These are phyloP conservation scores for Annona cherimola DNA, from an alignment of 164 flowering plant genomes.

Conservation along the genomic window DNA sequence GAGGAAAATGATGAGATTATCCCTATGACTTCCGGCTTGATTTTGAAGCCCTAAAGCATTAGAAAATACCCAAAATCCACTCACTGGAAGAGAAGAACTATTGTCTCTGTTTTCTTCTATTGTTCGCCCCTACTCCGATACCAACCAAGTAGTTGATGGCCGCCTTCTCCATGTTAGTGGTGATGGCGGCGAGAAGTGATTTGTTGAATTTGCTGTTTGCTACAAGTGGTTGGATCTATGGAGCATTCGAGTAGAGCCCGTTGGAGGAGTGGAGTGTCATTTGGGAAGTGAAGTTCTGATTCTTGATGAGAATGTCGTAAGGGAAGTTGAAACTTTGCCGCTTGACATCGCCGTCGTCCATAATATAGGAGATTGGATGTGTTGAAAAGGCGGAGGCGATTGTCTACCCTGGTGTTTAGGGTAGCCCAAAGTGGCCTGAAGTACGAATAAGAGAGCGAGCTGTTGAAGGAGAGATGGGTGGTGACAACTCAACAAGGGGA, in stretches of 20 bases:
- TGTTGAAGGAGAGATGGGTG: slow-evolving; percentile 58
- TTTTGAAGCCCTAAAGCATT: no score
- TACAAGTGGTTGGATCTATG: no score
- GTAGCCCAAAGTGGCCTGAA: slow-evolving; percentile 60
- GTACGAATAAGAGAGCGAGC: slow-evolving; percentile 49
- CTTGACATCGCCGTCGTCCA: slow-evolving; percentile 14
- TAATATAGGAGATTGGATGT: slow-evolving; percentile 51
- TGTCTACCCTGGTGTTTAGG: slow-evolving; percentile 27
- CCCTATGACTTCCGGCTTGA: no score
- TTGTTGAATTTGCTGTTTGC: no score
- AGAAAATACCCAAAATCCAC: no score
- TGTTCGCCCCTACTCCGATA: no score
- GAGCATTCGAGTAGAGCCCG: slow-evolving; percentile 34
- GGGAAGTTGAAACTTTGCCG: slow-evolving; percentile 91
- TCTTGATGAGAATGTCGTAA: slow-evolving; percentile 60
- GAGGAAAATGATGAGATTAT: no score
- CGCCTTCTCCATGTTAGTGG: no score
- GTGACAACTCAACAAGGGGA: slow-evolving; percentile 39
- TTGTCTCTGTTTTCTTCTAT: no score
- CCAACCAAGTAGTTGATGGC: no score
- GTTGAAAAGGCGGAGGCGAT: slow-evolving; percentile 39
- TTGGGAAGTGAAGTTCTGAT: slow-evolving; percentile 59
- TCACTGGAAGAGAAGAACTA: no score
- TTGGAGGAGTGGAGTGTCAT: slow-evolving; percentile 61
- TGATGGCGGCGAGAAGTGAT: no score